Evolutionary conservation across 2,329 filamentous ascomycete genomes (phyloP), one percentile per base, ranked within the genome.

Genomic region (Reticulascus tulasneorum): DNA sequence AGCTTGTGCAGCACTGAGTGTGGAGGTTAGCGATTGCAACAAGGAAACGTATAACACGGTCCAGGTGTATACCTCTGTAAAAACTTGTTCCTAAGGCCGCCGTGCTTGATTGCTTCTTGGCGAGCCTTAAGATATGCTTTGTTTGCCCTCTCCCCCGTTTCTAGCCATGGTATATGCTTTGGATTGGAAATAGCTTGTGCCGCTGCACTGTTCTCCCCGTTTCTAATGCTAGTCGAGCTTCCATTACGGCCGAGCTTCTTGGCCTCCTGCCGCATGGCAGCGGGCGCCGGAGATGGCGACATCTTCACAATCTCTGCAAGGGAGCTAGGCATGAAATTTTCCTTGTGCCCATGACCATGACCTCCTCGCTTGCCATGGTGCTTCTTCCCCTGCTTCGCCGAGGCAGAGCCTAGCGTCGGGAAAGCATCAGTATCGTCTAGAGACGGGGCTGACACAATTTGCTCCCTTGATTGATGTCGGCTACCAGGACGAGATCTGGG

Each of bases 361-460:
- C 86, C 85, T 29, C 87, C 87, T 39, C 90, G 79, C 63, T 95
- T 96, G 23, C 89, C 90, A 56, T 95, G 88, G 55, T 94, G 87
- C 54, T 95, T 94, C 65, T 96, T 96, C 36, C 78, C 82, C 34
- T 79, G 79, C 58, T 93, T 93, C 18, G 74, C 67, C 15, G 76
- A 76, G 33, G 78, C 84, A 23, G 88, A 86, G 6, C 88, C 87
- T 4, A 98, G 74, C 8, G 85, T 86, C 7, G 93, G 93, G 52
- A 98, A 98, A 0, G 91, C 93, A 53, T 98, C 93, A 15, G 87
- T 91, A 53, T 98, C 93, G 55, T 97, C 90, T 17, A 95, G 82
- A 15, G 86, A 80, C 20, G 85, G 84, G 11, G 86, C 84, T 8
- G 79, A 72, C 21, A 80, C 78, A 19, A 79, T 78, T 11, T 71